Evolutionary conservation across 1,284 basidiomycete genomes (phyloP), one percentile per base, ranked within the genome.

Genomic region (Pseudozyma tsukubaensis): DNA sequence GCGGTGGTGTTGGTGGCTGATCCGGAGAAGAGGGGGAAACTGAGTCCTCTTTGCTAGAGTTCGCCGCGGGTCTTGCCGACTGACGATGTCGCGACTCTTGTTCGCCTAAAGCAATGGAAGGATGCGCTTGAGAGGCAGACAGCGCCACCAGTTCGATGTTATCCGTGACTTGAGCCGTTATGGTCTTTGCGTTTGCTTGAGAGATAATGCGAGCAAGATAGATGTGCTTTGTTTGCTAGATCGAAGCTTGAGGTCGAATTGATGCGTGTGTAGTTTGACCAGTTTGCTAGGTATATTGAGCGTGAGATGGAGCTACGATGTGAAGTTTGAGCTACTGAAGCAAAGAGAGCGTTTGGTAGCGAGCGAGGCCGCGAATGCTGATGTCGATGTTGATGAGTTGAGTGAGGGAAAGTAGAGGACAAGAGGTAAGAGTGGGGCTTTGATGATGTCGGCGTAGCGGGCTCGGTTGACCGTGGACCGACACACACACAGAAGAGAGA

Each of bases 91-190:
- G 54, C 40, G 53, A 50, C 2, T 63, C 43, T 13, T 58, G 62
- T 50, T 71, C 32, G 34, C 55, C 59, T 13, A 58, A 43, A 18
- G 58, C 42, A 40, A 49, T 14, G 16, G 50, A 73, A 1, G 54
- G 65, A 49, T 68, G 53, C n/a, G 49, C n/a, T 44, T 73, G 54
- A 42, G 71, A 55, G 58, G 56, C 52, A 49, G 64, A 72, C 14
- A 64, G 56, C 21, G 64, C 64, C 18, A 64, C 64, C 39, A 69
- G 65, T 61, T 73, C 52, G 47, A 72, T 72, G 37, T n/a, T 37
- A 29, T 68, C 43, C 9, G 55, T 21, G 24, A 16, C 32, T n/a
- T 16, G 37, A 3, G 16, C 39, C 45, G 60, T 59, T 19, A 70
- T 64, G 48, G 21, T 59, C 29, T 37, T 48, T 32, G 19, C 45